Evolutionary conservation across 306 rosid genomes (phyloP).

Genomic region (Cicer chorassanicum): DNA sequence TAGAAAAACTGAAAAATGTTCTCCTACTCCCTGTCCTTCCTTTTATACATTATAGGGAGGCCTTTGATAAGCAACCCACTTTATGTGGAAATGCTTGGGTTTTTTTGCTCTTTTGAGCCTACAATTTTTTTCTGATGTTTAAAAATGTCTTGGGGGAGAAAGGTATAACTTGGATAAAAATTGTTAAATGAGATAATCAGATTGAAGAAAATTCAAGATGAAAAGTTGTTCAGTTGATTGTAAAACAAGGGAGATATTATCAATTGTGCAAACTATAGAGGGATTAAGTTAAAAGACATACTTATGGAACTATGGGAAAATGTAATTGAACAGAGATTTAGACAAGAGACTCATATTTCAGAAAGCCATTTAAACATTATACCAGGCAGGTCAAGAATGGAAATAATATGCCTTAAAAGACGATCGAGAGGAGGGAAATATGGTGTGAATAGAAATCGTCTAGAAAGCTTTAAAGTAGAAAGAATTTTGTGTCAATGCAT

Average conservation of each 20-base stretch:
- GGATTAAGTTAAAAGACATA: neutral
- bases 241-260: neutral
- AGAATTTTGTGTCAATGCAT: neutral
- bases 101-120: neutral
- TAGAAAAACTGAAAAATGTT: neutral
- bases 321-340: neutral
- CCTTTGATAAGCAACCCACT: neutral
- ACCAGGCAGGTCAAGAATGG: neutral
- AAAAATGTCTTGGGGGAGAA: neutral
- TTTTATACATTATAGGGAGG: slow-evolving; percentile 11
- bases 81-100: neutral
- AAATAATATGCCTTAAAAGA: slow-evolving; percentile 1
- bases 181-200: neutral
- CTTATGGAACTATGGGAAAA: slow-evolving; percentile 12
- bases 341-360: neutral
- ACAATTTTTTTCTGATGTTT: neutral
- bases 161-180: slow-evolving; percentile 4
- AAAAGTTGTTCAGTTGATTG: neutral
- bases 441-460: neutral
- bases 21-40: neutral
- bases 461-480: neutral
- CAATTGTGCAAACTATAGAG: neutral
- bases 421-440: neutral
- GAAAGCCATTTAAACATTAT: neutral
- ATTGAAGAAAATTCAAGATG: slow-evolving; percentile 9